Evolutionary conservation across 768 basidiomycete species (phyloP), one percentile per base, ranked within the genome.

Genomic region (Leucogyrophana mollusca): DNA sequence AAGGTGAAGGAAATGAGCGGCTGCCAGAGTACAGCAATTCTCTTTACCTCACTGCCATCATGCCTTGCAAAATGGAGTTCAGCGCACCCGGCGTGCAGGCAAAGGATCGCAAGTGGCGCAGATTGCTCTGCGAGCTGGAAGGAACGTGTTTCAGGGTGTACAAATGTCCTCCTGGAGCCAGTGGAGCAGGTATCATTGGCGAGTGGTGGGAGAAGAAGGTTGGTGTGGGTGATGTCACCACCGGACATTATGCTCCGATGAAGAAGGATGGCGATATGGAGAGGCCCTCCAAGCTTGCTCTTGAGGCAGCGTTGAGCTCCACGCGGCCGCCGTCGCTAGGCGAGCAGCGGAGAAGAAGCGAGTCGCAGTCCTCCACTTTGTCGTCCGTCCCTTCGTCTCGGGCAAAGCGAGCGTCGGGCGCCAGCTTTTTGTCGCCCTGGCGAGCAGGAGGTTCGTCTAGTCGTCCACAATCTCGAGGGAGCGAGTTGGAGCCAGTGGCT

Each of bases 11-110:
- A 8, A 67, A 56, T 38, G 95, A 99, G 65, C 64, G 63, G 32
- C 75, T 99, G 1, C 96, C 96, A 0, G 34, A 62, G 4, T 99
- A 99, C 64, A 79, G 77, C 50, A 97, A 96, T 67, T 68, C 73
- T 13, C 78, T 98, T 14, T 84, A 90, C 58, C 80, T 97, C 56
- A 77, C 80, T 27, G 90, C 85, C 3, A 75, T 84, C 44, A 79
- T 99, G 72, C 87, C 87, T 1, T 81, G 90, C 38, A 99, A 99
- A 74, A 80, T 94, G 83, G 96, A 99, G 72, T 98, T 99, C 60
- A 72, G 68, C 4, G 66, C 76, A 9, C 92, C 94, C 0, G 94
- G 94, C 6, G 73, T 90, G 2, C 90, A 95, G 64, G 85, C 94
- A 6, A 80, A 76, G 60, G 94, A 98, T 61, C 74, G 96, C 37